Base-by-base conservation (phyloP, 106 monocot genomes). In the Dendrobium nobile region DNA sequence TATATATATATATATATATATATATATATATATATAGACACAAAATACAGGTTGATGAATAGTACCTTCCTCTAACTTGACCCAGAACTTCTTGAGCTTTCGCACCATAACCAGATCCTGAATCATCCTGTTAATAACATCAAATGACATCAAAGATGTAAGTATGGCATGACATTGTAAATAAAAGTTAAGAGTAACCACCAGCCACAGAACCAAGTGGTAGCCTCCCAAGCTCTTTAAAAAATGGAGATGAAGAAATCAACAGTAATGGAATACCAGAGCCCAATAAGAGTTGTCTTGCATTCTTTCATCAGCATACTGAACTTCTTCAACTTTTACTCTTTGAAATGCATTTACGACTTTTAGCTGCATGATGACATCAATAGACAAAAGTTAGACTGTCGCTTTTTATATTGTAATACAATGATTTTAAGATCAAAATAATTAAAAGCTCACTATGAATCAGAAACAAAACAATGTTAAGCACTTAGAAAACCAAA, bases 241-340 rank as follows among this genome's bases (percentile, higher is more conserved):
- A 37, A 8, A 22, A 61, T 61, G 22, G 61, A 61, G 61, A 61
- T 61, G 61, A 33, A 70, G 11, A 68, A 51, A 75, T 58, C 20
- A 65, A 20, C 47, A 56, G 10, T 27, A 61, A 20, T 43, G 15
- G 9, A 26, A 79, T 85, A 94, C 96, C 96, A 94, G 87, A 55
- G 92, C 94, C 94, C 96, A 94, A 72, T 96, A 96, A 54, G 96
- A 96, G 82, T 96, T 96, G 81, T 96, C 90, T 82, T 91, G 86
- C 77, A 96, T 88, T n/a, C 86, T 89, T 13, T 90, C 80, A 82
- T 96, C 91, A 76, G 79, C 93, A 91, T 88, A 96, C 75, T 87
- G 77, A 33, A 96, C 86, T 43, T 85, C 85, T 75, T 93, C 96
- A 54, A 87, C 22, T 80, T 93, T 96, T 41, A 96, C 88, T 78